Base-by-base conservation (phyloP, 495 filamentous ascomycete genomes). In the Penicillium tannophilum region DNA sequence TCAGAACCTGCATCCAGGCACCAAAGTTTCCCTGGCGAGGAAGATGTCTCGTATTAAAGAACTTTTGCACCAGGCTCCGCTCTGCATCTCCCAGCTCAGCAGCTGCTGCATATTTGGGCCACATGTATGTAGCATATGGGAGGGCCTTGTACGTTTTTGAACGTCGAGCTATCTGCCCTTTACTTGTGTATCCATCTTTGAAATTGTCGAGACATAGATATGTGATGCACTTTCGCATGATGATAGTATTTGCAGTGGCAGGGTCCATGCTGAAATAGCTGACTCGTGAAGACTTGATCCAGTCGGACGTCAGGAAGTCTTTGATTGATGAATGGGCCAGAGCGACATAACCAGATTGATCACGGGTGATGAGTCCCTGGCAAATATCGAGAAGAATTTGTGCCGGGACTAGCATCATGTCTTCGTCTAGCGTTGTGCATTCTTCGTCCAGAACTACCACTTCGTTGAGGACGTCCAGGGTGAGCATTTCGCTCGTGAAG, bases 141-240 rank as follows among this genome's bases (percentile, higher is more conserved):
- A 68, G 7, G 44, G 63, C 63, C 8, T 20, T 47, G 26, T 55
- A 47, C 6, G 35, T 30, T 23, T 11, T n/a, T 9, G 23, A 24
- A 9, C 42, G 24, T 24, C 9, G 12, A 24, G 28, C 4, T 54
- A 20, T 28, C 45, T 30, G 6, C 17, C 23, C 3, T 9, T 54
- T 31, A 23, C 19, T 2, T 19, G 17, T n/a, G 44, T 65, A 65
- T 26, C 65, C 65, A 10, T 12, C 1, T 28, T 59, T 43, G 36
- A 68, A 65, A 17, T 68, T 68, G 6, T 61, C 62, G 12, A 67
- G 62, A 39, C 62, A 68, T 0, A 68, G 46, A 20, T 68, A 68
- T 2, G 56, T 23, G 12, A 68, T 56, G 44, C 65, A 68, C 8
- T 54, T 60, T 26, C 58, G 59, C 56, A 65, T 60, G 12, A 64